Evolutionary conservation across 208 protist species (phyloP), one percentile per base, ranked within the genome.

Genomic region (Angomonas deanei): DNA sequence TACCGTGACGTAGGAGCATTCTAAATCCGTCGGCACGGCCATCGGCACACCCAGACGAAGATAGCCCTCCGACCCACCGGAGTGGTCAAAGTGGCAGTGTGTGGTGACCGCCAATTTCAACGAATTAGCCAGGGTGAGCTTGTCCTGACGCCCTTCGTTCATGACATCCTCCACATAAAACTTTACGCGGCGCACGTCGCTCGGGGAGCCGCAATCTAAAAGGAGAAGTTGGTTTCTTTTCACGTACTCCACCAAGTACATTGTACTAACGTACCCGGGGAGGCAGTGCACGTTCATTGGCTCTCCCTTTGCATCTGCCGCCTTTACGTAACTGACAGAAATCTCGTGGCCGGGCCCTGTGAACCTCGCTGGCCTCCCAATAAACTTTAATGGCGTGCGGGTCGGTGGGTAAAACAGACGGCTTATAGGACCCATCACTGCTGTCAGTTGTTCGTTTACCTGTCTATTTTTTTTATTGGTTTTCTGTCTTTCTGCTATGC

Each of bases 1-100:
- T 1, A 31, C 2, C 24, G 65, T 68, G 15, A 50, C 30, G 53
- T 79, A 78, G 27, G 52, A 64, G 17, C 64, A 42, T 13, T 70
- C 31, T 61, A 86, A 78, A 21, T 66, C 61, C 0, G 55, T 61
- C 2, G 74, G 36, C 15, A 49, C 65, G 1, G 66, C 75, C 19
- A 80, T 54, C 1, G 72, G 60, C 28, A 82, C 57, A 21, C 68
- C 69, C n/a, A 55, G 57, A 2, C 42, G 21, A 39, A 67, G 58
- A 42, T 77, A 82, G 0, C 57, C 71, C 3, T n/a, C 48, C 27
- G 68, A 57, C 17, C 70, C 64, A 1, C 79, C 79, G 55, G 66
- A 49, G 64, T 86, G 71, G 63, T 86, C 75, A 61, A 79, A 34
- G 59, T 86, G 79, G 42, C 69, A 81, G 57, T 82, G 79, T 1